phyloP scores from a whole-genome alignment of 805 yeast genomes.

The Candida silvicultrix region DNA sequence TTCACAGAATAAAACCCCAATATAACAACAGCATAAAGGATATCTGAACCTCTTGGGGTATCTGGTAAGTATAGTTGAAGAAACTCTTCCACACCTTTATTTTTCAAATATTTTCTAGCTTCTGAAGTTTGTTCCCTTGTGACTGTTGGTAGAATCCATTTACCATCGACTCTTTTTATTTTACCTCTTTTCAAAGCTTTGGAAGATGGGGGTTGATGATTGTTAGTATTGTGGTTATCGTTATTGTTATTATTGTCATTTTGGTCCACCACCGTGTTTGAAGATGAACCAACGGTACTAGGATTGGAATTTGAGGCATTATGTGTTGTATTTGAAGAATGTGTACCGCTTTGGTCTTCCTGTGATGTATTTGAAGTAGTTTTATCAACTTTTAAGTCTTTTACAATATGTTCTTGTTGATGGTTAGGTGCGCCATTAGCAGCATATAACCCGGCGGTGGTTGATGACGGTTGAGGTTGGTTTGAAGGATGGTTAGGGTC shows the following conservation, averaged over 20 bases:
- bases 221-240: not conserved
- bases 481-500: not conserved
- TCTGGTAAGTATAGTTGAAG: constrained; percentile 56
- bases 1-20: constrained; percentile 47
- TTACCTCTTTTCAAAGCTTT: not conserved
- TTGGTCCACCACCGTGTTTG: too few species aligned
- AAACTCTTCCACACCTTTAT: constrained; percentile 54
- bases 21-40: constrained; percentile 48
- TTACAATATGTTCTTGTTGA: too few species aligned
- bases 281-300: not conserved
- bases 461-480: not conserved
- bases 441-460: not conserved
- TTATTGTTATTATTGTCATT: too few species aligned
- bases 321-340: not conserved
- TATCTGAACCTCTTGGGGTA: constrained; percentile 50
- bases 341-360: too few species aligned
- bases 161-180: constrained; percentile 22
- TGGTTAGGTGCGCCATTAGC: constrained; percentile 16
- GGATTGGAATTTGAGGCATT: not conserved
- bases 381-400: too few species aligned
- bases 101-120: constrained; percentile 49
- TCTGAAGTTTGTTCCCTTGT: constrained; percentile 37
- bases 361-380: not conserved
- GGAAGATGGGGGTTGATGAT: not conserved
- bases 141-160: constrained; percentile 29